These are phyloP conservation scores for Marasmius sp. DNA, from an alignment of 1,284 basidiomycete species.

Conservation along the genomic window DNA sequence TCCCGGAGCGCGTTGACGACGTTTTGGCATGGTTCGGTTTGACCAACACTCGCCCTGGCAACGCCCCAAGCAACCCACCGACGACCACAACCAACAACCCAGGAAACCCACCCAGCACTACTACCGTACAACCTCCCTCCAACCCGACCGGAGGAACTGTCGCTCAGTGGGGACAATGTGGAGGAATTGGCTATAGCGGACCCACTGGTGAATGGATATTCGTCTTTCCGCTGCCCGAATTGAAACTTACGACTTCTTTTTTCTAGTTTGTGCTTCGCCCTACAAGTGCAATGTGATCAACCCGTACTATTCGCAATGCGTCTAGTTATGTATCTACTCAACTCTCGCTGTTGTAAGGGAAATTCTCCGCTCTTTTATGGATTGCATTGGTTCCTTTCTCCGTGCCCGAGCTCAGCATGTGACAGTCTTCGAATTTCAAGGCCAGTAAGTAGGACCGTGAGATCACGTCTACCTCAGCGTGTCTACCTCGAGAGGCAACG, in stretches of 20 bases:
- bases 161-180: constrained; percentile 4
- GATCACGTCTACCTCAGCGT: no score
- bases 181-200: constrained; percentile 1
- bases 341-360: no score
- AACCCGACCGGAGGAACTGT: background rate
- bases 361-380: no score
- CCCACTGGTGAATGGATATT: background rate
- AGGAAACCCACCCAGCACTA: background rate
- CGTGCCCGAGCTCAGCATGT: no score
- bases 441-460: no score
- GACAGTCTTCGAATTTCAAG: no score
- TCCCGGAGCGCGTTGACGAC: constrained; percentile 14
- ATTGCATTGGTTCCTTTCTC: no score
- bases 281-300: constrained; percentile 1
- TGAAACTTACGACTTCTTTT: background rate
- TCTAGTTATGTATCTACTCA: background rate
- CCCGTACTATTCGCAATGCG: constrained; percentile 4
- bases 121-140: background rate
- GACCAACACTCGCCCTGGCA: background rate
- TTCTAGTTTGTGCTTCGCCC: background rate
- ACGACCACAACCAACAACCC: background rate
- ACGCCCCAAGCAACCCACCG: background rate
- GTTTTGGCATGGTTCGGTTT: constrained; percentile 14
- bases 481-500: no score
- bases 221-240: background rate